phyloP scores from a whole-genome alignment of 768 basidiomycete genomes.

The Pisolithus sp. region DNA sequence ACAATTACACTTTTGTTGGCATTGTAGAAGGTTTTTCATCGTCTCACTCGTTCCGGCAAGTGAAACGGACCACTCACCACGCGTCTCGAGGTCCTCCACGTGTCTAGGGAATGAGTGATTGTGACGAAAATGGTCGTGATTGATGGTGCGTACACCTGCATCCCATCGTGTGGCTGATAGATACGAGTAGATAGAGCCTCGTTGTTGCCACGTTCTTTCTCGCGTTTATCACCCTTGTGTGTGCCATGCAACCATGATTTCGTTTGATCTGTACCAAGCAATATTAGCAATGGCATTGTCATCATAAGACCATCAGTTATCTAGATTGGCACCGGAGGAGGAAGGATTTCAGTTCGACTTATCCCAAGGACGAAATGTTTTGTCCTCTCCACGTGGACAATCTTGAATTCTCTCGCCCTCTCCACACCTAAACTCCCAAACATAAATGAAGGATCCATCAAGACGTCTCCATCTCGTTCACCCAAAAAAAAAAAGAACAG shows the following conservation, averaged over 20 bases:
- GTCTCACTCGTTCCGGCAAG: constrained; percentile 19
- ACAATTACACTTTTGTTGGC: constrained; percentile 7
- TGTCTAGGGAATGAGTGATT: not conserved
- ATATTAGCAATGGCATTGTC: not conserved
- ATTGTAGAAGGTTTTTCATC: constrained; percentile 24
- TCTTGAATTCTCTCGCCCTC: not conserved
- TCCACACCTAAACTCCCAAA: not conserved
- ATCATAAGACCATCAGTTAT: not conserved
- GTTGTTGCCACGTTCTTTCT: not conserved
- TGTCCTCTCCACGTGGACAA: not conserved
- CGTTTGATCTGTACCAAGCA: not conserved
- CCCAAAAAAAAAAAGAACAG: not conserved
- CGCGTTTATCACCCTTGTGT: not conserved
- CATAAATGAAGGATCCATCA: not conserved
- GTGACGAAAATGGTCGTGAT: not conserved
- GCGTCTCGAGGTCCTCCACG: not conserved
- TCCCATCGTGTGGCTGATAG: not conserved
- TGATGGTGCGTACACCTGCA: not conserved
- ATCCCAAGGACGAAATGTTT: constrained; percentile 3
- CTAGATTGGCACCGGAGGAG: not conserved
- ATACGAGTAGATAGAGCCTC: not conserved
- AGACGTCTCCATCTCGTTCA: not conserved
- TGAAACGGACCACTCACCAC: constrained; percentile 4
- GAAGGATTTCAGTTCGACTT: constrained; percentile 1
- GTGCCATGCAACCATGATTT: not conserved